Evolutionary conservation across 1,284 basidiomycete species (phyloP).

Genomic region (Vanrija sp.): DNA sequence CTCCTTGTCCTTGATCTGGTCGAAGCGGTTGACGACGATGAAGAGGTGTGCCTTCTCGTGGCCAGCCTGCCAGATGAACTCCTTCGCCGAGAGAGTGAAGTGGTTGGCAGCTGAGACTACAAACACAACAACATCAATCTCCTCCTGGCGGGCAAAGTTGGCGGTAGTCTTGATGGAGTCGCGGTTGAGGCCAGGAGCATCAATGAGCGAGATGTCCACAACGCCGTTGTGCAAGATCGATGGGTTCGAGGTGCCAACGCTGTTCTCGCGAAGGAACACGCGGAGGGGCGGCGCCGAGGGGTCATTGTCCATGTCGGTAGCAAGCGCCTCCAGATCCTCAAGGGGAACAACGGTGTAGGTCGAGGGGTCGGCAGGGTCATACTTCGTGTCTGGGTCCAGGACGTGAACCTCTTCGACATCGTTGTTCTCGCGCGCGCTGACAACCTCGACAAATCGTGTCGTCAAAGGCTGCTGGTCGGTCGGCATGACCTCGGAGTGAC

Average conservation of each 20-base stretch:
- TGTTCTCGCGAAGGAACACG: slow-evolving; percentile 69
- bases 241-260: slow-evolving; percentile 61
- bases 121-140: slow-evolving; percentile 98
- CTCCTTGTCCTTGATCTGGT: slow-evolving; percentile 91
- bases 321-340: slow-evolving; percentile 71
- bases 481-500: slow-evolving; percentile 81
- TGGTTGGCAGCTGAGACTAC: slow-evolving; percentile 98
- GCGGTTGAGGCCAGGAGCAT: slow-evolving; percentile 94
- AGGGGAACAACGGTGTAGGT: slow-evolving; percentile 72
- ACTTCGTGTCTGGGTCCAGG: slow-evolving; percentile 57
- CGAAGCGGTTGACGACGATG: slow-evolving; percentile 96
- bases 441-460: slow-evolving; percentile 94
- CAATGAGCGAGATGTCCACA: slow-evolving; percentile 96
- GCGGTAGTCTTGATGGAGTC: slow-evolving; percentile 95
- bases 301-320: slow-evolving; percentile 68
- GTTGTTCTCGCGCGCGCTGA: slow-evolving; percentile 80
- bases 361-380: slow-evolving; percentile 65
- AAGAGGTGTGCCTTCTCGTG: slow-evolving; percentile 98
- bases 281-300: slow-evolving; percentile 65
- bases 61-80: slow-evolving; percentile 89
- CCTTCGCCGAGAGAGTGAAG: slow-evolving; percentile 92
- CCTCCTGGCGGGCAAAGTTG: slow-evolving; percentile 91
- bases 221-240: slow-evolving; percentile 93
- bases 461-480: slow-evolving; percentile 98
- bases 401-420: slow-evolving; percentile 47